These are phyloP conservation scores for Fusarium sacchari DNA, from an alignment of 2,329 filamentous ascomycete species.

Conservation along the genomic window DNA sequence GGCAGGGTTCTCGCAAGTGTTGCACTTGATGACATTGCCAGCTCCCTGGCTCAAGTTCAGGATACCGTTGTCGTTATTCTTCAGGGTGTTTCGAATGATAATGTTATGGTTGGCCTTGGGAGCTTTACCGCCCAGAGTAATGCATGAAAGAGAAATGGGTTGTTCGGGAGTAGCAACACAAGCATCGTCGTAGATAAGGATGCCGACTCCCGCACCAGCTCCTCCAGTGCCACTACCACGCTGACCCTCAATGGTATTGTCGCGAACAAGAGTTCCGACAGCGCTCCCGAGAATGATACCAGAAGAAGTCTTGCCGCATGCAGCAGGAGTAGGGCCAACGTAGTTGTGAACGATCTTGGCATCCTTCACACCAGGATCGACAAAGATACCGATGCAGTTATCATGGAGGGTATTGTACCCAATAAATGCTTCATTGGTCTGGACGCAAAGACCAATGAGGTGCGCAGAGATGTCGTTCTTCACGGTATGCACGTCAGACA, in stretches of 20 bases:
- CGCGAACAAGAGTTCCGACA: constrained; percentile 40
- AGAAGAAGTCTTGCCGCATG: constrained; percentile 8
- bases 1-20: constrained; percentile 26
- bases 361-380: constrained; percentile 47
- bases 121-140: constrained; percentile 10
- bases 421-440: constrained; percentile 47
- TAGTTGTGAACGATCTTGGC: constrained; percentile 47
- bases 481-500: constrained; percentile 40
- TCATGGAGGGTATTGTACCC: constrained; percentile 47
- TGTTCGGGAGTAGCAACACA: background rate
- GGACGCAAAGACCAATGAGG: constrained; percentile 49
- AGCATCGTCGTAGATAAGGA: constrained; percentile 41
- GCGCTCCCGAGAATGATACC: constrained; percentile 46
- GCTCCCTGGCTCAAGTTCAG: constrained; percentile 19
- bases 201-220: constrained; percentile 34
- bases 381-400: constrained; percentile 46
- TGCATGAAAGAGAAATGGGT: constrained; percentile 14
- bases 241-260: constrained; percentile 44
- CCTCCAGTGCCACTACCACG: constrained; percentile 24
- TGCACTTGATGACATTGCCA: constrained; percentile 43
- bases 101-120: constrained; percentile 42
- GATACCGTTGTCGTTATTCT: constrained; percentile 44
- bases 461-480: constrained; percentile 47
- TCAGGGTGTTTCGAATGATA: constrained; percentile 44
- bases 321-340: constrained; percentile 32